Evolutionary conservation across 2,329 filamentous ascomycete species (phyloP).

Genomic region (Coniochaeta ligniaria): DNA sequence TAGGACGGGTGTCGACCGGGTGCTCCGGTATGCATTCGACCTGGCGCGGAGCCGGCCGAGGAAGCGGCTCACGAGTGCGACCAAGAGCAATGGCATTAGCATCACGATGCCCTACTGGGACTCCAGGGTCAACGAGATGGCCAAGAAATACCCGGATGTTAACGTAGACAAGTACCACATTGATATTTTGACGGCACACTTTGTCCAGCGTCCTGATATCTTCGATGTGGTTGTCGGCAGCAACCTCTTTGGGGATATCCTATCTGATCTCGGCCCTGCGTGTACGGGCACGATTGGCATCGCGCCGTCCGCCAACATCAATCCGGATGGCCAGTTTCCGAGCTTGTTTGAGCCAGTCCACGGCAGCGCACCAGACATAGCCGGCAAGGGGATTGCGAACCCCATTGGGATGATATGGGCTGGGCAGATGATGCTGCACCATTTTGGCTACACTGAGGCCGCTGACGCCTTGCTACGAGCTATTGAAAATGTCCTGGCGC

Average conservation of each 20-base stretch:
- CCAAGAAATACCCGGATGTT: conserved; percentile 47
- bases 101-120: conserved; percentile 63
- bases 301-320: conserved; percentile 56
- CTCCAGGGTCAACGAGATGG: conserved; percentile 45
- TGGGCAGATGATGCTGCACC: conserved; percentile 59
- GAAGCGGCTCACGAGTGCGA: conserved; percentile 55
- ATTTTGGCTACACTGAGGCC: conserved; percentile 52
- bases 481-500: conserved; percentile 48
- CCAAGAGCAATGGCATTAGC: conserved; percentile 56
- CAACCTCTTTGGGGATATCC: conserved; percentile 53
- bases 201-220: conserved; percentile 48
- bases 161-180: conserved; percentile 56
- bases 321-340: conserved; percentile 51
- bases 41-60: conserved; percentile 45
- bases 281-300: conserved; percentile 61
- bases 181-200: conserved; percentile 56
- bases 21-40: conserved; percentile 56
- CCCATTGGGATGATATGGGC: conserved; percentile 64
- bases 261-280: conserved; percentile 57
- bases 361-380: conserved; percentile 58
- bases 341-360: conserved; percentile 60
- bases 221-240: conserved; percentile 57
- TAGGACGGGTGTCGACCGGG: conserved; percentile 46
- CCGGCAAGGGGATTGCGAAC: conserved; percentile 55
- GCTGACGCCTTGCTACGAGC: conserved; percentile 50